Base-by-base conservation (phyloP, 2,329 filamentous ascomycete genomes). In the Epichloe sp. region DNA sequence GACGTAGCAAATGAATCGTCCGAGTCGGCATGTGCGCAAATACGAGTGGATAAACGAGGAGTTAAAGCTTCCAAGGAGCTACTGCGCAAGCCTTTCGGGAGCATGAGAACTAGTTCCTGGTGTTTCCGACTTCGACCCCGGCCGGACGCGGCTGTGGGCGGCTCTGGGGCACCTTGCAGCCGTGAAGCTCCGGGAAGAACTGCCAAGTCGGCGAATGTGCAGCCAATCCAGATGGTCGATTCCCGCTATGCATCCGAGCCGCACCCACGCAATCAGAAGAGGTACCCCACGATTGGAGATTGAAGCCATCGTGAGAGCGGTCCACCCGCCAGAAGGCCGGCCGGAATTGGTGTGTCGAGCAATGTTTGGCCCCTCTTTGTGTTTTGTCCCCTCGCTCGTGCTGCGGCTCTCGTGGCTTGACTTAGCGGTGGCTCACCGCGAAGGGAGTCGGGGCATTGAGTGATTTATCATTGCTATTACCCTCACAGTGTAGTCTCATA, bases 141-240 rank as follows among this genome's bases (percentile, higher is more conserved):
- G 40, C 31, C 36, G 48, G 48, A 50, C 36, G 53, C 51, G 51
- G 48, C 37, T 51, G 42, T 38, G 49, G 43, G 49, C 47, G 53
- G 43, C 52, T 52, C 46, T 43, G 45, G 46, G 37, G 36, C 50
- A 47, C 35, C 46, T 40, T 47, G 48, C 52, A 51, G 49, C 54
- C 52, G 47, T 53, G 37, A 53, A 54, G 54, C 51, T 48, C 52
- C 49, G 54, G 49, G 36, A 52, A 46, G 34, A 44, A 44, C 44
- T 6, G 12, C 37, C 37, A 17, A 52, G 41, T 15, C 12, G 26
- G 14, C 44, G 14, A 40, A 36, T 50, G 17, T 1, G 37, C 15
- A 48, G 46, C 41, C 36, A 42, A 26, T 37, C 35, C 6, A 44
- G 42, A 37, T 34, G 43, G 17, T 45, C 34, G 15, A 37, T 44